Conservation (phyloP, 305 asterid species). For the Plantago lanceolata region DNA sequence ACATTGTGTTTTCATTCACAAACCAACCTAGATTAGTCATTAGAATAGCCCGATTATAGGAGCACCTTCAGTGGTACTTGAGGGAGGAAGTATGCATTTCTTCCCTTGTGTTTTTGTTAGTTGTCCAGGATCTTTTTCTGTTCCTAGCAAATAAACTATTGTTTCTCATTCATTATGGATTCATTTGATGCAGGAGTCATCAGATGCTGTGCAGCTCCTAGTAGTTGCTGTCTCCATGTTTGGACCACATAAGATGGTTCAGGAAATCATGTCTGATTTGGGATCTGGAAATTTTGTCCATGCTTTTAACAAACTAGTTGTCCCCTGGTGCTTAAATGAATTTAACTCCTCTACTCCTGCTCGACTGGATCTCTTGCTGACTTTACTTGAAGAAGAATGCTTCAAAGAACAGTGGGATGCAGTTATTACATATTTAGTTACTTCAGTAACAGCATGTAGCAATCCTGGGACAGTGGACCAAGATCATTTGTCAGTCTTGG, state of each 20-base stretch:
- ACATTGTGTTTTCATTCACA: not conserved
- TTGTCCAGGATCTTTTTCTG: constrained; percentile 8
- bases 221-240: constrained; percentile 55
- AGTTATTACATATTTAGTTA: constrained; percentile 49
- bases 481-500: constrained; percentile 42
- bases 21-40: not conserved
- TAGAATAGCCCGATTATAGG: not conserved
- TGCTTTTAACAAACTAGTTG: constrained; percentile 50
- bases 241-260: constrained; percentile 69
- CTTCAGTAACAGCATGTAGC: constrained; percentile 33
- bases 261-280: constrained; percentile 44
- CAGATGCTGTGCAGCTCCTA: constrained; percentile 63
- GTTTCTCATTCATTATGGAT: constrained; percentile 23
- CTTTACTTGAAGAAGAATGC: constrained; percentile 65
- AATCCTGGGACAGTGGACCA: constrained; percentile 33
- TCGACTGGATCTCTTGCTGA: constrained; percentile 80
- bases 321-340: constrained; percentile 78
- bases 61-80: not conserved
- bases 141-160: constrained; percentile 12
- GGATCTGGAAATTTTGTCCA: constrained; percentile 51
- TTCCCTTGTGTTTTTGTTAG: constrained; percentile 5
- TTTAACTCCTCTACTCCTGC: constrained; percentile 40
- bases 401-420: constrained; percentile 80
- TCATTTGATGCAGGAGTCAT: constrained; percentile 60
- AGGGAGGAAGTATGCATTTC: not conserved